Conservation (phyloP, 2,329 filamentous ascomycete species). For the Diatrype stigma region DNA sequence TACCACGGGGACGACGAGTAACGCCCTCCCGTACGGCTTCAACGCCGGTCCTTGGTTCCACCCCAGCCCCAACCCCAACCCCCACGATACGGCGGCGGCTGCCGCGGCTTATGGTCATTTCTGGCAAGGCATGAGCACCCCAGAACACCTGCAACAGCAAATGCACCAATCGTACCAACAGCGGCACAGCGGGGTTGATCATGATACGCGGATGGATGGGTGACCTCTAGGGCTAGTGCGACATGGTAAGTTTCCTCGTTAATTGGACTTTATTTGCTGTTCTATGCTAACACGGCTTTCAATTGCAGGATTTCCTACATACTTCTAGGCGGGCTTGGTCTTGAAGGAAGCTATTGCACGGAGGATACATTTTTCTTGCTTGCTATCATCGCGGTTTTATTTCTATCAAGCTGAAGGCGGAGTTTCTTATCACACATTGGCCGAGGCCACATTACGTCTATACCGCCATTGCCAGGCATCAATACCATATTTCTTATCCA, state of each 20-base stretch:
- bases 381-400: too few species aligned
- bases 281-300: background rate
- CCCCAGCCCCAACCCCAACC: conserved; percentile 16
- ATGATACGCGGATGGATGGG: background rate
- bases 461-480: too few species aligned
- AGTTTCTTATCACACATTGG: too few species aligned
- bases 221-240: background rate
- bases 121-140: conserved; percentile 12
- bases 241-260: background rate
- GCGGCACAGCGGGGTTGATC: background rate
- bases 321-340: too few species aligned
- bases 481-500: too few species aligned
- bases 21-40: conserved; percentile 21
- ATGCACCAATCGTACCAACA: background rate
- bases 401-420: too few species aligned
- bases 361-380: too few species aligned
- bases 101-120: conserved; percentile 14
- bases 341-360: too few species aligned
- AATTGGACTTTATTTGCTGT: too few species aligned
- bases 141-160: background rate
- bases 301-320: background rate
- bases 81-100: background rate
- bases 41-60: conserved; percentile 17
- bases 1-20: conserved; percentile 7
- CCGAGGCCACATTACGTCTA: too few species aligned